Base-by-base conservation (phyloP, 78 protist genomes). In the Paulinella micropora region DNA sequence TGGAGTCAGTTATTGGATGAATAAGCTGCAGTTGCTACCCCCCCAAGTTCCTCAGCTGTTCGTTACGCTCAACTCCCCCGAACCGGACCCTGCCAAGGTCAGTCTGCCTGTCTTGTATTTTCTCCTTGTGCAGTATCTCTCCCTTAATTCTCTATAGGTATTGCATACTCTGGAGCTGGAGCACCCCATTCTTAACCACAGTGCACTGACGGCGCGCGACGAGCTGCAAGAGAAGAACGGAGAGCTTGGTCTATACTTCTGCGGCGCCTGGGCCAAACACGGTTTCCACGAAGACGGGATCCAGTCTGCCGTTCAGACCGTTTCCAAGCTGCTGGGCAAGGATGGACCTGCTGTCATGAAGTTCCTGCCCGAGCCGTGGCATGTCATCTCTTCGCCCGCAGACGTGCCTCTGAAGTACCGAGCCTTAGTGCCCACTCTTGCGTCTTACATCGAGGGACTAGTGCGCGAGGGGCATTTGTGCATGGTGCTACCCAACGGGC, bases 281-380 rank as follows among this genome's bases (percentile, higher is more conserved):
- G 90, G 90, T 28, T 88, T 88, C 90, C 90, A 88, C 86, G 90
- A 88, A 77, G 90, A 88, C 77, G 90, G 90, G 34, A 79, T 88
- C 40, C 34, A 36, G 40, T 35, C 90, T 3, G 90, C 86, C 28
- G 90, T 79, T 34, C 37, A 36, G 26, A n/a, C n/a, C n/a, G 90
- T 67, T 9, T 85, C 39, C 39, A 31, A 37, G 37, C 9, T 0
- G 37, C 9, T 88, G 41, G 79, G 89, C 64, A 67, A 3, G 15
- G 3, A 9, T 15, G 39, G 28, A 3, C 67, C 39, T 1, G 34
- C 39, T 37, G 26, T 26, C 41, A 85, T 86, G 34, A 3, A 36
- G 41, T n/a, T n/a, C n/a, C 87, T 67, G 73, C 37, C 87, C 86
- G 3, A 39, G 32, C 38, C 86, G 36, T 39, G 36, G 23, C 4